Conservation (phyloP, 2,329 filamentous ascomycete species). For the Pseudogymnoascus sp. region DNA sequence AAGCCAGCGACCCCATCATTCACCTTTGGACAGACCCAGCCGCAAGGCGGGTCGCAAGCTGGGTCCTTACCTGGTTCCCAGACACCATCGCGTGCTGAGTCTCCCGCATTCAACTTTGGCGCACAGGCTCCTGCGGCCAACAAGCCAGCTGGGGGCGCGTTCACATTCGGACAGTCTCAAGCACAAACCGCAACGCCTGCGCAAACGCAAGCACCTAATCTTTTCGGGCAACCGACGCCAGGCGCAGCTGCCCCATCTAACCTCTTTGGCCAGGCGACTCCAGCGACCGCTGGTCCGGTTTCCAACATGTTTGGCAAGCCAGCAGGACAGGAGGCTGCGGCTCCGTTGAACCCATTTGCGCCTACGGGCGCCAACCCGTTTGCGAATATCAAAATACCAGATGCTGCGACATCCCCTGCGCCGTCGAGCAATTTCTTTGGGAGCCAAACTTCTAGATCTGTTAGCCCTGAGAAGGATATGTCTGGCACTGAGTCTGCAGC, state of each 20-base stretch:
- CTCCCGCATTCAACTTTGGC: conserved; percentile 5
- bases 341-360: neutral
- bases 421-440: conserved; percentile 7
- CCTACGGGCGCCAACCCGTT: neutral
- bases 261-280: neutral
- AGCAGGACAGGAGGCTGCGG: neutral
- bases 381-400: neutral
- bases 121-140: neutral
- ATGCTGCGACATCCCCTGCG: neutral
- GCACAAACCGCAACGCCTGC: neutral
- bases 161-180: neutral
- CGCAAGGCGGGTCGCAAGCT: neutral
- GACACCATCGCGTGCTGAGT: neutral
- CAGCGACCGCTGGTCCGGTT: neutral
- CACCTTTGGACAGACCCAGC: conserved; percentile 6
- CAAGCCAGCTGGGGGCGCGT: conserved; percentile 5
- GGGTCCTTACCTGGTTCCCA: neutral
- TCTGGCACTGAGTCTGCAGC: conserved; percentile 1
- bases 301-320: conserved; percentile 10
- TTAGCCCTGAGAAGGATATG: conserved; percentile 9
- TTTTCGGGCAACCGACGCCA: neutral
- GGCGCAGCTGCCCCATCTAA: neutral
- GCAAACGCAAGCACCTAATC: conserved; percentile 2
- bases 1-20: conserved; percentile 9
- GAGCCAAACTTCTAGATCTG: conserved; percentile 4